Evolutionary conservation across 2,329 filamentous ascomycete species (phyloP).

Genomic region (Xylariaceae sp.): DNA sequence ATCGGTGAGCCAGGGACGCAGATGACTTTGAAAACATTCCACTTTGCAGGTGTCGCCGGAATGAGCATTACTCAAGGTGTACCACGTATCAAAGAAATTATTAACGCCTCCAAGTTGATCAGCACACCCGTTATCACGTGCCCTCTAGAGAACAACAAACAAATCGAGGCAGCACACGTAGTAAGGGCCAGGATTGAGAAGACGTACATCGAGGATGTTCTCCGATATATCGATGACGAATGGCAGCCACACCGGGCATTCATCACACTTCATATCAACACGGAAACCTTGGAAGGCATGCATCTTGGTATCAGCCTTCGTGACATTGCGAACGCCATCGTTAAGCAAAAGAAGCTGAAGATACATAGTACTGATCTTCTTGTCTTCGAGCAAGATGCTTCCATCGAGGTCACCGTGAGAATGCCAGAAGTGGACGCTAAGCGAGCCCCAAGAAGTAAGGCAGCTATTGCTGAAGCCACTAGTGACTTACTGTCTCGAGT

Average conservation of each 20-base stretch:
- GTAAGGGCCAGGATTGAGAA: conserved; percentile 96
- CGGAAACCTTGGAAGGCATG: conserved; percentile 74
- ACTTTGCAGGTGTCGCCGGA: conserved; percentile 98
- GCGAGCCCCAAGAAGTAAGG: conserved; percentile 50
- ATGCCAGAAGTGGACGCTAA: conserved; percentile 56
- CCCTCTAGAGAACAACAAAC: conserved; percentile 73
- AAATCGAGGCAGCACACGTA: conserved; percentile 79
- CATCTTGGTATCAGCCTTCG: conserved; percentile 75
- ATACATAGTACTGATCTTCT: conserved; percentile 67
- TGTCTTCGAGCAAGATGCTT: conserved; percentile 53
- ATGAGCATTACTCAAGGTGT: conserved; percentile 99
- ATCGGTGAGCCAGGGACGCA: conserved; percentile 98
- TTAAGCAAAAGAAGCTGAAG: conserved; percentile 81
- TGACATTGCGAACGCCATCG: conserved; percentile 78
- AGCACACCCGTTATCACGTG: conserved; percentile 94
- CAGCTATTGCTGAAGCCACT: conserved; percentile 52
- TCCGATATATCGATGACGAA: conserved; percentile 82
- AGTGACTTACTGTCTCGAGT: conserved; percentile 75
- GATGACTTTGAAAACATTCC: conserved; percentile 99
- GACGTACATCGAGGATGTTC: conserved; percentile 82
- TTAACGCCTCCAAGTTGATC: conserved; percentile 94
- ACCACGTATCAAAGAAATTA: conserved; percentile 99
- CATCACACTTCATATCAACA: conserved; percentile 81
- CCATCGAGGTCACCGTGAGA: conserved; percentile 74
- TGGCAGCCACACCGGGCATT: conserved; percentile 79